These are phyloP conservation scores for Stephanodiscus minutulus DNA, from an alignment of 108 stramenopile species.

Conservation along the genomic window DNA sequence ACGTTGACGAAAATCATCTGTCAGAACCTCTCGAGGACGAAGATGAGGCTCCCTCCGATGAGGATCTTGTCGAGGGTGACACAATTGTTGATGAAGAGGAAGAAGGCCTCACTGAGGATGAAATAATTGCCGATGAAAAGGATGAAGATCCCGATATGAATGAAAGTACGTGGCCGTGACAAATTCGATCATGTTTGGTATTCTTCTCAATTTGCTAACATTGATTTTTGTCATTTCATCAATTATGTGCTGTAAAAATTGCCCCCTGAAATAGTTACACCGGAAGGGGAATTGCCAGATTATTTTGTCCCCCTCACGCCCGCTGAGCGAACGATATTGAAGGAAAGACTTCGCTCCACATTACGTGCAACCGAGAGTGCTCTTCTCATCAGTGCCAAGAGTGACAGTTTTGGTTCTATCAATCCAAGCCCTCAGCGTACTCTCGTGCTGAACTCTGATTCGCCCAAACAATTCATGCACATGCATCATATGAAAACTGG, in stretches of 20 bases:
- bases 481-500: conserved; percentile 85
- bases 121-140: background rate
- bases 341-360: conserved; percentile 25
- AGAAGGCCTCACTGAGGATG: background rate
- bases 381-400: conserved; percentile 27
- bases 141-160: conserved; percentile 1
- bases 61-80: background rate
- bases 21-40: background rate
- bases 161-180: background rate
- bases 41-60: too few relatives aligned
- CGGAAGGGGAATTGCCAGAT: conserved; percentile 24
- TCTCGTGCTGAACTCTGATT: conserved; percentile 19
- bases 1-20: background rate
- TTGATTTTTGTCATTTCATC: too few relatives aligned
- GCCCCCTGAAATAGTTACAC: background rate
- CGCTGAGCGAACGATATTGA: conserved; percentile 30
- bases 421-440: conserved; percentile 31
- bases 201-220: too few relatives aligned
- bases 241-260: too few relatives aligned
- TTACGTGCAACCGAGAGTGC: conserved; percentile 23
- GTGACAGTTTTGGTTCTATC: background rate
- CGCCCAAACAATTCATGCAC: conserved; percentile 75
- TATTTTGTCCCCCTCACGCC: conserved; percentile 47
- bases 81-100: background rate
- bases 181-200: background rate